These are phyloP conservation scores for Claviceps cyperi DNA, from an alignment of 2,329 filamentous ascomycete species.

Conservation along the genomic window DNA sequence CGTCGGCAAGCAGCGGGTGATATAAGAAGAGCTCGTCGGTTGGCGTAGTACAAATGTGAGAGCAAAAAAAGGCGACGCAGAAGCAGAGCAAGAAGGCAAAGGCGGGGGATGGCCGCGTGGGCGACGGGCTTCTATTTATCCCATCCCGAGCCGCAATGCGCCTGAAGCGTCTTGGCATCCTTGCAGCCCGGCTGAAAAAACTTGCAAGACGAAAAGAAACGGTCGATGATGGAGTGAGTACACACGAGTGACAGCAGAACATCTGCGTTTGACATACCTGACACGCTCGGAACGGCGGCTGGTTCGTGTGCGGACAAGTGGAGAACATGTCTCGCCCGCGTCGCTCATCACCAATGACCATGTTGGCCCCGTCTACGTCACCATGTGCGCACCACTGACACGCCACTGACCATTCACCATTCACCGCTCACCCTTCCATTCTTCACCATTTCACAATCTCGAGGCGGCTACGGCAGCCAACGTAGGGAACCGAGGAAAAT, in stretches of 20 bases:
- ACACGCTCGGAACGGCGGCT: too few species aligned
- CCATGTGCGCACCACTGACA: neutral
- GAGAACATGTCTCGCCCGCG: too few species aligned
- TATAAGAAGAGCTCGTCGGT: neutral
- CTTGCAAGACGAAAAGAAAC: too few species aligned
- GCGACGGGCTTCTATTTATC: neutral
- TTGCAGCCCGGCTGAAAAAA: neutral
- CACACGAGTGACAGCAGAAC: too few species aligned
- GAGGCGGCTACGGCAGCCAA: neutral
- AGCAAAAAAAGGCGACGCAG: neutral
- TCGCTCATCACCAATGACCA: neutral
- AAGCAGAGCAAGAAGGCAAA: neutral
- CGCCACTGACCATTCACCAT: neutral
- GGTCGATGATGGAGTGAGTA: too few species aligned
- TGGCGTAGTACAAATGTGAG: neutral
- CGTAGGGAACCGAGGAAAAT: too few species aligned
- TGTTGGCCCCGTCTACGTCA: conserved; percentile 5
- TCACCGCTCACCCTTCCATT: neutral
- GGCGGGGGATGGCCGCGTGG: neutral
- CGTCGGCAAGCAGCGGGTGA: neutral
- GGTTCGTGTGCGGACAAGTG: too few species aligned
- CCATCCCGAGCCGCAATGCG: too few species aligned
- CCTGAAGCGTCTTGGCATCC: neutral
- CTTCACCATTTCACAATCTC: neutral
- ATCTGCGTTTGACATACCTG: too few species aligned